Conservation (phyloP, 768 basidiomycete species). For the Porphyrellus cyaneotinctus region DNA sequence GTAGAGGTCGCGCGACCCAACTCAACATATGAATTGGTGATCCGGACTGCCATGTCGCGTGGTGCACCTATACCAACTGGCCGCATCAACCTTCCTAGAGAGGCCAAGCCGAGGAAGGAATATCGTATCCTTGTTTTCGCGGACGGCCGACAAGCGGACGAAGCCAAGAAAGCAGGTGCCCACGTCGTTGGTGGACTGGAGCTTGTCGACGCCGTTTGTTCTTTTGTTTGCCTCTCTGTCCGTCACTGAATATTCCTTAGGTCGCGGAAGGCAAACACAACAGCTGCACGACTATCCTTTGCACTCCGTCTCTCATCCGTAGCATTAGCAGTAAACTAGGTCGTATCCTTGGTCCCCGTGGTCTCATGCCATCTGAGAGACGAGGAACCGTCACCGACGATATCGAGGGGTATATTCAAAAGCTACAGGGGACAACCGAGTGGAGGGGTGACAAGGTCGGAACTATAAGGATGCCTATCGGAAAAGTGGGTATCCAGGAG, state of each 20-base stretch:
- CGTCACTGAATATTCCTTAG: constrained; percentile 34
- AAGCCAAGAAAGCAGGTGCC: constrained; percentile 84
- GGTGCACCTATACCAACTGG: constrained; percentile 86
- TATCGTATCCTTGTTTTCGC: constrained; percentile 92
- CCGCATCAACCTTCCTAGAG: constrained; percentile 78
- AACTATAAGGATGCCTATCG: constrained; percentile 78
- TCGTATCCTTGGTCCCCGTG: constrained; percentile 79
- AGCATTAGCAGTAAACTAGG: constrained; percentile 78
- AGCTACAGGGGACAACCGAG: constrained; percentile 77
- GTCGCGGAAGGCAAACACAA: constrained; percentile 68
- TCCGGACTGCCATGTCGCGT: constrained; percentile 76
- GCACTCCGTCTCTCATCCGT: constrained; percentile 73
- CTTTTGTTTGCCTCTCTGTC: neutral
- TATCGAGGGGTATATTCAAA: constrained; percentile 73
- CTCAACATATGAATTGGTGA: constrained; percentile 73
- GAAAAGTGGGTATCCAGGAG: constrained; percentile 47
- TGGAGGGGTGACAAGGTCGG: constrained; percentile 92
- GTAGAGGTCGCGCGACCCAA: constrained; percentile 77
- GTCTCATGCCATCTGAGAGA: constrained; percentile 92
- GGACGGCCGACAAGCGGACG: constrained; percentile 75
- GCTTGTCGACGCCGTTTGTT: constrained; percentile 79
- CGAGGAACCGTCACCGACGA: constrained; percentile 94
- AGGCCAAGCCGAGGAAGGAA: constrained; percentile 65
- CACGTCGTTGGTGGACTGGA: constrained; percentile 89
- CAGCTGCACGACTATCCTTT: constrained; percentile 76